Evolutionary conservation across 345 rosid genomes (phyloP), one percentile per base, ranked within the genome.

Genomic region (Brassica cretica): DNA sequence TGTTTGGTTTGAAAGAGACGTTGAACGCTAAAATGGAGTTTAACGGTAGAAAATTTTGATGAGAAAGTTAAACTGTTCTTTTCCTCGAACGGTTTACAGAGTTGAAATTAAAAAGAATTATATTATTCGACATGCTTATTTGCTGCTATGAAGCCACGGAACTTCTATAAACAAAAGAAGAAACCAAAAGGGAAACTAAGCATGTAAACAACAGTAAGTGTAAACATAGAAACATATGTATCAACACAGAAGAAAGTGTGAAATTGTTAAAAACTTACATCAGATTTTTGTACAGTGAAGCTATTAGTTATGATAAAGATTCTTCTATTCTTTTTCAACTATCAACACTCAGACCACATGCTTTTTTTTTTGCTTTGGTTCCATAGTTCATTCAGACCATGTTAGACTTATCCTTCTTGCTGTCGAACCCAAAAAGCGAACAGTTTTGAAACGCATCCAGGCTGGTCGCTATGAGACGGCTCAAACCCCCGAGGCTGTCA

Each of bases 381-480:
- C 84, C 85, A 83, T 27, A 27, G 3, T 27, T 27, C 88, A 97
- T 21, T 53, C 88, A 97, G n/a, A 86, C 84, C 51, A 81, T 79
- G 44, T 95, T 79, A 59, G 84, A 84, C n/a, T 87, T 71, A 60
- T 94, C 97, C 83, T 92, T 91, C 87, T 87, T 90, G 76, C 84
- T 90, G 76, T 90, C 93, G 15, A 72, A 77, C 65, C 89, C 85
- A 25, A 90, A 90, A 46, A 87, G 86, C 9, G 87, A 88, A 84
- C 91, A 88, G 79, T 85, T 95, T 73, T 91, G 97, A 75, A 95
- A 95, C 58, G 98, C 92, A 78, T 93, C 99, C 66, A 91, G 89
- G 76, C 98, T 95, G 81, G 89, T 95, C 21, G 99, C 98, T 79
- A 93, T 89, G 67, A 95, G 84, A 80, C 94, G 89, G 86, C 86